A percentile compares a stretch with the other conserved stretches of the same genome.
Evolutionary conservation across 768 basidiomycete species (phyloP).

Genomic region (Serendipita sp.): DNA sequence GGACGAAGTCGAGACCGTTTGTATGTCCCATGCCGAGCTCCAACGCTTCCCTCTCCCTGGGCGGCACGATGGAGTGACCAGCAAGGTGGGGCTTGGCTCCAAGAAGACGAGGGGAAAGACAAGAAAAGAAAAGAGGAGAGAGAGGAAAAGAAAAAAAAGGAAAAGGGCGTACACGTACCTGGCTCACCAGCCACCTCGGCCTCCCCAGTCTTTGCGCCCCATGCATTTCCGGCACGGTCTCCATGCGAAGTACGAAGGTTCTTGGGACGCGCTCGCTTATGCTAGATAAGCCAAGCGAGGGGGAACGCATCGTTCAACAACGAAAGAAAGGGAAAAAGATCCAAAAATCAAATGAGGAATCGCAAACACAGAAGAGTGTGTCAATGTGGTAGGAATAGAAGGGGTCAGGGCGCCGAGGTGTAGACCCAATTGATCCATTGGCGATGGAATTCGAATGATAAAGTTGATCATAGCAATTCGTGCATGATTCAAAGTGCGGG

Average conservation of each 20-base stretch:
- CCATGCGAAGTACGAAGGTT: slow-evolving; percentile 67
- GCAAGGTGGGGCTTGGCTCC: neutral
- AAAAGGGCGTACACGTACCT: slow-evolving; percentile 16
- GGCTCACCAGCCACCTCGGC: slow-evolving; percentile 51
- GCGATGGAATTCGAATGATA: too few species aligned
- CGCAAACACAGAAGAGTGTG: too few species aligned
- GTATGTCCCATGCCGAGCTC: neutral
- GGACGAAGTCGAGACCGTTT: neutral
- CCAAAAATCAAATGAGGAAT: too few species aligned
- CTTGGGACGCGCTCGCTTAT: slow-evolving; percentile 79
- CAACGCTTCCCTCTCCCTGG: neutral
- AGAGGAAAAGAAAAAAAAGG: neutral
- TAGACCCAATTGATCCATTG: too few species aligned
- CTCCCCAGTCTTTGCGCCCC: slow-evolving; percentile 49
- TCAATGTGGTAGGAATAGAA: too few species aligned
- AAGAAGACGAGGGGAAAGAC: neutral
- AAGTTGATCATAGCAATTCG: too few species aligned
- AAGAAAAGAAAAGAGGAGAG: neutral
- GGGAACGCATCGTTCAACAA: neutral
- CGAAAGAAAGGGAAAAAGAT: neutral
- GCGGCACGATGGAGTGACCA: neutral
- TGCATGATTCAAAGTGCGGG: too few species aligned
- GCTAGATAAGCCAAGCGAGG: slow-evolving; percentile 26
- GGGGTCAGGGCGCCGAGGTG: too few species aligned
- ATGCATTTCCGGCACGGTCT: slow-evolving; percentile 44